A percentile compares a stretch with the other conserved stretches of the same genome.
phyloP scores from a whole-genome alignment of 2,329 filamentous ascomycete species.

The Dothiorella sarmentorum region DNA sequence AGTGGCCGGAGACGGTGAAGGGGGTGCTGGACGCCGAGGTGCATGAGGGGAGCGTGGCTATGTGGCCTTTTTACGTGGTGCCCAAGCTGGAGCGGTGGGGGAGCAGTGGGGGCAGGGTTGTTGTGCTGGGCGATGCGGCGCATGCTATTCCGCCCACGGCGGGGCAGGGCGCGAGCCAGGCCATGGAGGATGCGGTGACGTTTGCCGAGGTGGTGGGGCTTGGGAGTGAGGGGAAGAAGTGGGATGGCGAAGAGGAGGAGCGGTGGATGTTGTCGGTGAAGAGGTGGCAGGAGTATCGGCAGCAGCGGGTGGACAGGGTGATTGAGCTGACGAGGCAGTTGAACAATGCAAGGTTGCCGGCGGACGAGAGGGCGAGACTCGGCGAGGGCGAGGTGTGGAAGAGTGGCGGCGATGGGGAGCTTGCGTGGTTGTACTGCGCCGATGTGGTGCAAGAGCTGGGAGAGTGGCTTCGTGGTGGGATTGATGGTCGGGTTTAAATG shows the following conservation, averaged over 20 bases:
- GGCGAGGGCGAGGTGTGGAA: conserved; percentile 20
- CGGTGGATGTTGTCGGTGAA: background rate
- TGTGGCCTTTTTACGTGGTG: conserved; percentile 28
- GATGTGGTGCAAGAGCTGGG: conserved; percentile 21
- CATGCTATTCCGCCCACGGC: conserved; percentile 27
- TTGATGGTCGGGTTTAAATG: no score
- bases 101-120: conserved; percentile 16
- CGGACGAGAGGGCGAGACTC: conserved; percentile 26
- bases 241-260: no score
- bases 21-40: conserved; percentile 22
- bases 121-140: conserved; percentile 25
- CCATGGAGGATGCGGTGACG: conserved; percentile 64
- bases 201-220: conserved; percentile 41
- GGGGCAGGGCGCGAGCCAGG: conserved; percentile 55
- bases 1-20: conserved; percentile 22
- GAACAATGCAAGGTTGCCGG: conserved; percentile 47
- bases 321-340: conserved; percentile 49
- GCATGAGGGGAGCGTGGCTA: conserved; percentile 20
- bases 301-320: conserved; percentile 48
- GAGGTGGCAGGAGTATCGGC: conserved; percentile 49
- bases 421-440: conserved; percentile 24
- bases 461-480: no score
- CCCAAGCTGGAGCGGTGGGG: conserved; percentile 20
- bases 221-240: no score
- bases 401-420: conserved; percentile 23